Base-by-base conservation (phyloP, 2,329 filamentous ascomycete species). In the Endoconidiophora laricicola region DNA sequence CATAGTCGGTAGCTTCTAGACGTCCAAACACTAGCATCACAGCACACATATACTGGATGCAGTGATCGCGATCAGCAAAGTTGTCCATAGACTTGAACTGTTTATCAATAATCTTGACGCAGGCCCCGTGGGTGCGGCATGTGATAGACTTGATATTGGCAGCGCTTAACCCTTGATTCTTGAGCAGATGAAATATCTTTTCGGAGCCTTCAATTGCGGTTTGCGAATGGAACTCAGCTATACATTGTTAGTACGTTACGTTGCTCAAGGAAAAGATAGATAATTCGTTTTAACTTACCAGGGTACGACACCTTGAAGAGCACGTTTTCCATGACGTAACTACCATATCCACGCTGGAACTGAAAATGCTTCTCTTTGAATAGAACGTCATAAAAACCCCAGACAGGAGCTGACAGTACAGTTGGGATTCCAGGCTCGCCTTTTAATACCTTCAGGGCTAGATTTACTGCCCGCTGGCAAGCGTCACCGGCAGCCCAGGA, bases 31-130 rank as follows among this genome's bases (percentile, higher is more conserved):
- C 82, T 58, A 98, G 82, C 87, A 96, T 96, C 61, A 86, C 87
- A 56, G 88, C 74, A 63, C 86, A 85, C 91, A 98, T 98, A 78
- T 98, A 98, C 72, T 96, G 91, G 58, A 98, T 90, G 71, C 91
- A 98, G 77, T 98, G 91, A 69, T 98, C 91, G 62, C 91, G 87
- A 70, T 98, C 91, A 62, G 91, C 91, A 63, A 96, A 98, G 79
- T 98, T 98, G 74, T 95, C 88, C 86, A 98, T 94, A 59, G 88
- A 81, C 78, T 95, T 96, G 77, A 94, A 93, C 71, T 98, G 91
- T 77, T 98, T 98, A 78, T 98, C 91, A 61, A 98, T 98, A 69
- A 98, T 98, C 61, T 91, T 87, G 63, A 98, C 79, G 72, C 91
- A 96, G 53, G 91, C 91, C 70, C 98, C 91, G 71, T 98, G 91